Conservation (phyloP, 2,329 filamentous ascomycete genomes). For the Dactylellina haptotyla region DNA sequence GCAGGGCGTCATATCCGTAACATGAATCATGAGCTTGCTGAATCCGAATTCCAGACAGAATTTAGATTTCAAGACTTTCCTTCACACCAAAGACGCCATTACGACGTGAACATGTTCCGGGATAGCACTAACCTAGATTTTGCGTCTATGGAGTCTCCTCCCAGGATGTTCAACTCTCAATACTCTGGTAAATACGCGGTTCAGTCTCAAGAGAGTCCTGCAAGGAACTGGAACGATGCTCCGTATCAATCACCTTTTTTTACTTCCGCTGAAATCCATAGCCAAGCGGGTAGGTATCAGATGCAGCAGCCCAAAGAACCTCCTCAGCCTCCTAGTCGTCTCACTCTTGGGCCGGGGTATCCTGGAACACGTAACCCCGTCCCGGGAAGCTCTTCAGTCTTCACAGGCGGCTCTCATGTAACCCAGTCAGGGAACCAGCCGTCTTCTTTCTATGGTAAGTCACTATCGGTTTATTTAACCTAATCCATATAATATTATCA, state of each 20-base stretch:
- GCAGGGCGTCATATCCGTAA: conserved; percentile 22
- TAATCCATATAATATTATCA: too few species aligned
- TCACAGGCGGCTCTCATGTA: not conserved
- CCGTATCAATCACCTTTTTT: conserved; percentile 36
- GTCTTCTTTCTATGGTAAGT: conserved; percentile 34
- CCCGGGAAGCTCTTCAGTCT: conserved; percentile 11
- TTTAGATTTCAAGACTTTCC: not conserved
- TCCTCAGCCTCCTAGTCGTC: conserved; percentile 18
- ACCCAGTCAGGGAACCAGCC: not conserved
- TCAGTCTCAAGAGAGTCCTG: not conserved
- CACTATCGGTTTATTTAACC: too few species aligned
- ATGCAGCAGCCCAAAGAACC: conserved; percentile 18
- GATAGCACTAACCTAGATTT: conserved; percentile 28
- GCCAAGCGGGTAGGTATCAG: not conserved
- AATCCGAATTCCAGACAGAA: conserved; percentile 29
- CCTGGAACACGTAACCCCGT: conserved; percentile 6
- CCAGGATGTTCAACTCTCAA: not conserved
- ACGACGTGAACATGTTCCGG: conserved; percentile 32
- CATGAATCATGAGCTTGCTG: conserved; percentile 14
- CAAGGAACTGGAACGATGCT: not conserved
- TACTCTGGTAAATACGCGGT: conserved; percentile 4
- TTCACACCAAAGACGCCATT: conserved; percentile 16
- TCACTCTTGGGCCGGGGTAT: conserved; percentile 13
- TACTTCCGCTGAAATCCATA: conserved; percentile 1
- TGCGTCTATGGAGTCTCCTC: conserved; percentile 29